phyloP scores from a whole-genome alignment of 257 asterid genomes.

The Petunia secreta region DNA sequence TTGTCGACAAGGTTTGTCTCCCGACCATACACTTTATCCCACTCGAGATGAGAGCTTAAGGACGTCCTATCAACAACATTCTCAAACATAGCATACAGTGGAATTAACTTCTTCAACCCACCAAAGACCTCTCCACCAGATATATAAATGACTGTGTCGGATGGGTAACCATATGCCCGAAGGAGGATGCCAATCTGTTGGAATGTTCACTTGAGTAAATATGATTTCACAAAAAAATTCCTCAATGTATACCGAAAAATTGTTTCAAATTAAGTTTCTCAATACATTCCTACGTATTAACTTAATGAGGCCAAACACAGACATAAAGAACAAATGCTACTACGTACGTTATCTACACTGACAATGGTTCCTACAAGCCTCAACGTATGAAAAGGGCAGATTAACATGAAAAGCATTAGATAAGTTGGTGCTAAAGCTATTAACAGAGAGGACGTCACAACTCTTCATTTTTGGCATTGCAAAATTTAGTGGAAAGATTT shows the following conservation, averaged over 20 bases:
- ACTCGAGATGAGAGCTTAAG: conserved; percentile 73
- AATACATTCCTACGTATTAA: neutral
- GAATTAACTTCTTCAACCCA: conserved; percentile 91
- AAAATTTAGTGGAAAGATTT: neutral
- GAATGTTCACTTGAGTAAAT: conserved; percentile 16
- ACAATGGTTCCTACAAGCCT: neutral
- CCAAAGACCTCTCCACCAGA: conserved; percentile 98
- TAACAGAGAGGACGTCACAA: neutral
- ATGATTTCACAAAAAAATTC: neutral
- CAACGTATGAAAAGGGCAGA: neutral
- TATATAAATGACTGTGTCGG: conserved; percentile 81
- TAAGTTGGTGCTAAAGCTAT: neutral
- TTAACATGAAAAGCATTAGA: neutral
- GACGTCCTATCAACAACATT: conserved; percentile 93
- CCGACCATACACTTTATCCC: conserved; percentile 76
- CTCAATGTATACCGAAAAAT: neutral
- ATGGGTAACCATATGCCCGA: conserved; percentile 86
- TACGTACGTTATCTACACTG: neutral
- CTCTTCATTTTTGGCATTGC: neutral
- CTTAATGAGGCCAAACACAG: neutral
- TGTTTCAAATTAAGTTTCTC: neutral
- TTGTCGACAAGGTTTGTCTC: conserved; percentile 78
- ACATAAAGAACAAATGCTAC: neutral
- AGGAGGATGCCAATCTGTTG: conserved; percentile 90
- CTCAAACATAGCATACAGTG: conserved; percentile 93